Evolutionary conservation across 768 basidiomycete species (phyloP).

Genomic region (Coprinellus aureogranulatus): DNA sequence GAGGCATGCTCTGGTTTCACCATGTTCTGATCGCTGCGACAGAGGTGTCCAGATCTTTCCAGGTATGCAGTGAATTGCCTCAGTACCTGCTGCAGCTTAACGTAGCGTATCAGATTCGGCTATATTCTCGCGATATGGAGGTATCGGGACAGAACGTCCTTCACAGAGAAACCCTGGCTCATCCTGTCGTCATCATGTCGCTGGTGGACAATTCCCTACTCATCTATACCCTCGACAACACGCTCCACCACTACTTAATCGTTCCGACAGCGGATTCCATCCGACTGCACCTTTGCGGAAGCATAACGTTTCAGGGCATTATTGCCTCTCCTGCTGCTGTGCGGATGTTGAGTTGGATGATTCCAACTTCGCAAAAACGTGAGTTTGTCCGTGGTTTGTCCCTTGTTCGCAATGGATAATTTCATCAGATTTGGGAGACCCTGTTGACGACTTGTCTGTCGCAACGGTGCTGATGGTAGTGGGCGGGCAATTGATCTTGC

Average conservation of each 20-base stretch:
- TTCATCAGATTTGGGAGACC: slow-evolving; percentile 82
- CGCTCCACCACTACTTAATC: slow-evolving; percentile 87
- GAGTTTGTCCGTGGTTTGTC: slow-evolving; percentile 25
- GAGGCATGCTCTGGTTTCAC: slow-evolving; percentile 95
- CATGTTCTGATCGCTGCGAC: slow-evolving; percentile 91
- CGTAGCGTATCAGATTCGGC: slow-evolving; percentile 60
- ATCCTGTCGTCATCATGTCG: slow-evolving; percentile 82
- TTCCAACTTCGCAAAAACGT: slow-evolving; percentile 92
- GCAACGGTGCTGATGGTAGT: slow-evolving; percentile 97
- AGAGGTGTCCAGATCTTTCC: slow-evolving; percentile 75
- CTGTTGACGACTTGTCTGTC: slow-evolving; percentile 85
- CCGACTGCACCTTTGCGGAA: slow-evolving; percentile 87
- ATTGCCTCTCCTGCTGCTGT: slow-evolving; percentile 82
- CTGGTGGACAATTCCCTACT: slow-evolving; percentile 93
- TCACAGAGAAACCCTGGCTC: slow-evolving; percentile 71
- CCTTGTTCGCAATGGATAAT: slow-evolving; percentile 10
- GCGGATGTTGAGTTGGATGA: slow-evolving; percentile 94
- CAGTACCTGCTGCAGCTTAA: slow-evolving; percentile 5
- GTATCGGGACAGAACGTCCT: slow-evolving; percentile 80
- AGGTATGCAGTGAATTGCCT: slow-evolving; percentile 44
- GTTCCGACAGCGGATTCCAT: slow-evolving; percentile 80
- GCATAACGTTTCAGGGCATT: slow-evolving; percentile 90
- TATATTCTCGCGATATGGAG: slow-evolving; percentile 92
- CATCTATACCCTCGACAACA: slow-evolving; percentile 94
- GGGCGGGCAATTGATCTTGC: slow-evolving; percentile 83